phyloP scores from a whole-genome alignment of 208 protist species.

The Trypanosoma rangeli region DNA sequence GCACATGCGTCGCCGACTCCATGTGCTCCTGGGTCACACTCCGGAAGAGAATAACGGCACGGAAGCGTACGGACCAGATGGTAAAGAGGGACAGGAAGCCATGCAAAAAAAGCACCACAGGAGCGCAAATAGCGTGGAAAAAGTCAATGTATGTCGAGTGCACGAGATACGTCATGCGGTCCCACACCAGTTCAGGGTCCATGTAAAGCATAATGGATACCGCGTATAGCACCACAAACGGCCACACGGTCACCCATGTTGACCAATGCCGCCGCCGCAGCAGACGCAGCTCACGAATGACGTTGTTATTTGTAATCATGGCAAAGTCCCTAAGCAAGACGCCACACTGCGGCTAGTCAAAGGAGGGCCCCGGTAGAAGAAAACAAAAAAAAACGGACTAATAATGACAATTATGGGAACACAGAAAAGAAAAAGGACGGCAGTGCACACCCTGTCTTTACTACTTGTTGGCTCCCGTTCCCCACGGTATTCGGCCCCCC shows the following conservation, averaged over 20 bases:
- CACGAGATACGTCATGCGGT: conserved; percentile 83
- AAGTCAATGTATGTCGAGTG: conserved; percentile 91
- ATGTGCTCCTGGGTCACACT: conserved; percentile 44
- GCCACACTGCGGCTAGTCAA: neutral
- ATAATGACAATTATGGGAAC: neutral
- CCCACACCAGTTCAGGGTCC: conserved; percentile 85
- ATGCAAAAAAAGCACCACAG: conserved; percentile 81
- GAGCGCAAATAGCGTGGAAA: conserved; percentile 83
- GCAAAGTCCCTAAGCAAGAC: neutral
- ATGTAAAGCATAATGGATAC: conserved; percentile 57
- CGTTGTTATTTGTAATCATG: conserved; percentile 69
- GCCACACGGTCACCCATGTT: conserved; percentile 84
- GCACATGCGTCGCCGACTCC: conserved; percentile 58
- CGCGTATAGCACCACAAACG: conserved; percentile 78
- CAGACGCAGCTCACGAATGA: conserved; percentile 68
- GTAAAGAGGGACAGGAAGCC: conserved; percentile 88
- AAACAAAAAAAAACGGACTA: neutral
- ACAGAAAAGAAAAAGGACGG: neutral
- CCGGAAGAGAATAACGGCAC: conserved; percentile 61
- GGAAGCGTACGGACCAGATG: conserved; percentile 88
- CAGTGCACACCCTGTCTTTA: neutral
- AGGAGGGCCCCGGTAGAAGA: neutral
- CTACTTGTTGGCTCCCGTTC: neutral
- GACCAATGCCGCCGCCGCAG: conserved; percentile 67
- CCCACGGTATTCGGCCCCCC: neutral